These are phyloP conservation scores for Argentina anserina DNA, from an alignment of 306 rosid genomes.

Conservation along the genomic window DNA sequence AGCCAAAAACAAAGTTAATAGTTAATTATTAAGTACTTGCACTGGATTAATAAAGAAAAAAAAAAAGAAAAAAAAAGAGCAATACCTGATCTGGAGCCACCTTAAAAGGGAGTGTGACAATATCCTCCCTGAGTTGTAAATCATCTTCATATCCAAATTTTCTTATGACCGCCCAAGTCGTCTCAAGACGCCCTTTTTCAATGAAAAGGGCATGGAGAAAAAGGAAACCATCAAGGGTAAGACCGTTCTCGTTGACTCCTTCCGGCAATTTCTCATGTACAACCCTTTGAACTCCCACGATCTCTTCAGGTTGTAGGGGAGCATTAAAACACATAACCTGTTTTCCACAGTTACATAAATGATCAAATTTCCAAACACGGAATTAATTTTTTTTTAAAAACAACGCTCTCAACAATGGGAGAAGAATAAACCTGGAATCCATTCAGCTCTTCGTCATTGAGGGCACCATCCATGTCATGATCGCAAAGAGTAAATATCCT, in stretches of 20 bases:
- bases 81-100: slow-evolving; percentile 76
- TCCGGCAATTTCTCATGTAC: slow-evolving; percentile 68
- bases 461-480: slow-evolving; percentile 89
- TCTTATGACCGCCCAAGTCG: slow-evolving; percentile 86
- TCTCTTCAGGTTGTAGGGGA: slow-evolving; percentile 66
- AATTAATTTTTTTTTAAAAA: too few relatives aligned
- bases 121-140: slow-evolving; percentile 68
- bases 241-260: slow-evolving; percentile 82
- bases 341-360: slow-evolving; percentile 18
- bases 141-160: slow-evolving; percentile 78
- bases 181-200: slow-evolving; percentile 69
- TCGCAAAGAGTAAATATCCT: slow-evolving; percentile 85
- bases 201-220: slow-evolving; percentile 69
- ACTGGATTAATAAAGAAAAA: too few relatives aligned
- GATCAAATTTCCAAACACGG: slow-evolving; percentile 19
- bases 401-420: slow-evolving; percentile 7
- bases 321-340: slow-evolving; percentile 78
- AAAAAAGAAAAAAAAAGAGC: background rate
- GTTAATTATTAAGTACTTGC: background rate
- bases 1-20: background rate
- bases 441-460: slow-evolving; percentile 77
- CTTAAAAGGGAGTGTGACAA: slow-evolving; percentile 68
- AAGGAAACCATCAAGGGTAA: slow-evolving; percentile 75
- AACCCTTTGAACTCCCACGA: slow-evolving; percentile 59
- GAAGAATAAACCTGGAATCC: slow-evolving; percentile 73